Evolutionary conservation across 306 rosid genomes (phyloP), one percentile per base, ranked within the genome.

Genomic region (Erythrophleum fordii): DNA sequence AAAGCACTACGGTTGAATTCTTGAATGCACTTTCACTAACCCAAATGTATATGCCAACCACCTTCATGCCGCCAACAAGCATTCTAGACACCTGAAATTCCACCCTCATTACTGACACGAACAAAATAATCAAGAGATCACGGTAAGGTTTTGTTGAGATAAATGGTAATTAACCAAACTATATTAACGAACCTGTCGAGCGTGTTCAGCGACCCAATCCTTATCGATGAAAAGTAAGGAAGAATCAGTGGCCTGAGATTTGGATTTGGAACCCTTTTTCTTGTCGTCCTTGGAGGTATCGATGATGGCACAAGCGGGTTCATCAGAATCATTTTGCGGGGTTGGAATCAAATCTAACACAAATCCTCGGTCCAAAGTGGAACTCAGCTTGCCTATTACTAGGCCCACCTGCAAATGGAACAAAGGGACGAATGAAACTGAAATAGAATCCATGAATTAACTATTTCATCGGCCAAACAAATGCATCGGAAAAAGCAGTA

Each of bases 191-290:
- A 95, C 99, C 89, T 93, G 97, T 8, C 96, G 97, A 14, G 98
- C 98, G 62, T 95, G 98, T 86, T 95, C 99, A 37, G 93, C 90
- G 48, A 95, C 92, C 98, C 99, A 91, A 66, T 87, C 98, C 79
- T 77, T 83, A 79, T 95, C 98, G 18, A 93, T 88, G 58, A 77
- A 80, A 49, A 95, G 14, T 6, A 93, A 91, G 2, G 91, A 88
- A 51, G 97, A 83, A 86, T 89, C 90, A 9, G 84, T 34, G 66
- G 86, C 37, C 53, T 72, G 85, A 46, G 94, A 84, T 82, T 91
- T 93, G 70, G 93, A 80, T 69, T 91, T 92, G 45, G 94, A 58
- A 59, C 91, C 90, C 45, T 83, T 93, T 80, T 82, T 84, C 88
- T 83, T 91, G 46, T 91, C 94, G 66, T 90, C 89, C 81, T 71